Evolutionary conservation across 768 basidiomycete species (phyloP).

Genomic region (Lactifluus piperatus): DNA sequence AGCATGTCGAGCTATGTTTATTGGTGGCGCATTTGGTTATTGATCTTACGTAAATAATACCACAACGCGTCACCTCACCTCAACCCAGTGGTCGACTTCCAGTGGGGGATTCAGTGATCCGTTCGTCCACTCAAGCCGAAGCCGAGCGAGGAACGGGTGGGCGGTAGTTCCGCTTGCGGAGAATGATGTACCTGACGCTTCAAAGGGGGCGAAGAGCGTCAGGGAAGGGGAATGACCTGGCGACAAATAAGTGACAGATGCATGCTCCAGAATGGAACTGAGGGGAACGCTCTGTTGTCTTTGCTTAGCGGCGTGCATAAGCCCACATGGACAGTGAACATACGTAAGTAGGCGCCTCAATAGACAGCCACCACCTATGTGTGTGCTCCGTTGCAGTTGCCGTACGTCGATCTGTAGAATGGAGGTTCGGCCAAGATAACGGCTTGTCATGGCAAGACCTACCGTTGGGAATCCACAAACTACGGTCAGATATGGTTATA

Average conservation of each 20-base stretch:
- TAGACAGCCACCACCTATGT: slow-evolving; percentile 40
- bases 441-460: slow-evolving; percentile 6
- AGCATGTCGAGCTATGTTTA: slow-evolving; percentile 36
- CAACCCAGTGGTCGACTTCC: slow-evolving; percentile 45
- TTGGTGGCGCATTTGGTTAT: background rate
- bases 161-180: slow-evolving; percentile 5
- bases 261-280: slow-evolving; percentile 26
- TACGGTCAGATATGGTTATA: slow-evolving; percentile 36
- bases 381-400: slow-evolving; percentile 25
- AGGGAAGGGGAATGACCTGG: slow-evolving; percentile 29
- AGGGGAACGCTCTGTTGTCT: slow-evolving; percentile 29
- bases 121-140: slow-evolving; percentile 35
- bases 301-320: background rate
- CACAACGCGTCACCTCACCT: slow-evolving; percentile 32
- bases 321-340: slow-evolving; percentile 18
- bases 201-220: slow-evolving; percentile 28
- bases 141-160: slow-evolving; percentile 25
- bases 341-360: slow-evolving; percentile 42
- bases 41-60: background rate
- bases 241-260: slow-evolving; percentile 31
- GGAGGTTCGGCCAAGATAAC: background rate
- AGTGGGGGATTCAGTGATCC: slow-evolving; percentile 34
- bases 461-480: slow-evolving; percentile 37
- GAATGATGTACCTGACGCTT: slow-evolving; percentile 33
- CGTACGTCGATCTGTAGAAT: slow-evolving; percentile 28